phyloP scores from a whole-genome alignment of 2,329 filamentous ascomycete genomes.

The Verticillium tricorpus region DNA sequence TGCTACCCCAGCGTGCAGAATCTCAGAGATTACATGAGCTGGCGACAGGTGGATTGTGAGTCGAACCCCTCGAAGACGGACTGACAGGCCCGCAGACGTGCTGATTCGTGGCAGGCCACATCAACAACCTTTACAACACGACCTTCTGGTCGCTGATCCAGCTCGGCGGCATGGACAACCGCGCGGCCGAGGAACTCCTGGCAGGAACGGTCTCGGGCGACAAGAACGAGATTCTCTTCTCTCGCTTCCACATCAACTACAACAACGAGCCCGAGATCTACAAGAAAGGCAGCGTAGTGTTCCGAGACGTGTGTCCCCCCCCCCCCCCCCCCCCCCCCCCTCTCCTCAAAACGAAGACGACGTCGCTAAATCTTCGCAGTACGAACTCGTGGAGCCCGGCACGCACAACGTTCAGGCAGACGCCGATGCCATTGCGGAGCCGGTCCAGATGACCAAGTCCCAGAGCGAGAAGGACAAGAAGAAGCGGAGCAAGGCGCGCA shows the following conservation, averaged over 20 bases:
- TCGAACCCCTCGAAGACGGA: background rate
- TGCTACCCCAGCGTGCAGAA: conserved; percentile 81
- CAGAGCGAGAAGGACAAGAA: conserved; percentile 82
- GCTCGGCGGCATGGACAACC: conserved; percentile 67
- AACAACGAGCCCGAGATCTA: conserved; percentile 93
- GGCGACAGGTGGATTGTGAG: conserved; percentile 94
- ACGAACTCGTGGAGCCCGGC: conserved; percentile 62
- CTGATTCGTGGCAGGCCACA: conserved; percentile 61
- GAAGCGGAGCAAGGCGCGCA: conserved; percentile 70
- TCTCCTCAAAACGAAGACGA: background rate
- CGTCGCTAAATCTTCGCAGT: conserved; percentile 38
- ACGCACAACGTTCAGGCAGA: conserved; percentile 41
- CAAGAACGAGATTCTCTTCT: conserved; percentile 95
- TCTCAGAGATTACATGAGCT: conserved; percentile 90
- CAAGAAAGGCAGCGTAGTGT: conserved; percentile 89
- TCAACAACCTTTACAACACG: conserved; percentile 98
- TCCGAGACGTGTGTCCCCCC: conserved; percentile 63
- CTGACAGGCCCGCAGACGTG: background rate
- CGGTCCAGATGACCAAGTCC: conserved; percentile 63
- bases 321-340: background rate
- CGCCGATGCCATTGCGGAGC: conserved; percentile 46
- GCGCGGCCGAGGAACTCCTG: conserved; percentile 76
- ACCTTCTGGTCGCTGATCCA: conserved; percentile 90
- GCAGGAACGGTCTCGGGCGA: conserved; percentile 79
- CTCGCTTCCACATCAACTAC: conserved; percentile 88